Evolutionary conservation across 768 basidiomycete species (phyloP), one percentile per base, ranked within the genome.

Genomic region (Cyclocybe cylindracea): DNA sequence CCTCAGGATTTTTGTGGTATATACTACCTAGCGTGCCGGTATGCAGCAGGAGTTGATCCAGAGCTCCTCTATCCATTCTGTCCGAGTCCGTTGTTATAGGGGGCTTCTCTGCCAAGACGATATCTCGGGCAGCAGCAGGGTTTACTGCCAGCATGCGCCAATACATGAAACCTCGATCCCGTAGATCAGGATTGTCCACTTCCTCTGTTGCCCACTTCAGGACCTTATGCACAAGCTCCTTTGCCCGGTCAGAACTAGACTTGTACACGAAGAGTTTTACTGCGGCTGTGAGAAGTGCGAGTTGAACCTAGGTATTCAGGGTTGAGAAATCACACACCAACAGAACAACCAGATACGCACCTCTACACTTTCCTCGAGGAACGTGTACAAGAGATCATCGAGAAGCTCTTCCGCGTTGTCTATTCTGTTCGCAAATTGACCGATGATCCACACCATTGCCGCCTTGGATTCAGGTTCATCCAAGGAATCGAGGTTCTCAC

Each of bases 151-250:
- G 80, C 72, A 99, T 79, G 36, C 97, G 86, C 97, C 97, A 99
- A 72, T 98, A 99, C 90, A 99, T 98, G 75, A 95, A 98, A 3
- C 97, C 97, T 55, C 97, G 79, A 69, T 99, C 97, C 33, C 97
- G 83, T 16, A 99, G 77, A 75, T 99, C 97, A 7, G 97, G 97
- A 65, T 99, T 99, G 67, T 99, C 97, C 48, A 97, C 86, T 59
- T 97, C 91, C 67, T 99, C 96, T 6, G 97, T 99, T 10, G 94
- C 87, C 87, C 92, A 93, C 66, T 98, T 98, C 39, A 99, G 77
- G 5, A 98, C 90, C 64, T 94, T 97, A 65, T 94, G 92, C 7
- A 98, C 90, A 6, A 98, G 78, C 47, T 89, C 85, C 64, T 97
- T 95, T 5, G 89, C 84, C 8, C 83, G 86, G 19, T 94, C 91